Percentiles rank a stretch among this genome's conserved stretches.
Evolutionary conservation across 208 protist genomes (phyloP).

Genomic region (Herpetomonas samuelpessoai): DNA sequence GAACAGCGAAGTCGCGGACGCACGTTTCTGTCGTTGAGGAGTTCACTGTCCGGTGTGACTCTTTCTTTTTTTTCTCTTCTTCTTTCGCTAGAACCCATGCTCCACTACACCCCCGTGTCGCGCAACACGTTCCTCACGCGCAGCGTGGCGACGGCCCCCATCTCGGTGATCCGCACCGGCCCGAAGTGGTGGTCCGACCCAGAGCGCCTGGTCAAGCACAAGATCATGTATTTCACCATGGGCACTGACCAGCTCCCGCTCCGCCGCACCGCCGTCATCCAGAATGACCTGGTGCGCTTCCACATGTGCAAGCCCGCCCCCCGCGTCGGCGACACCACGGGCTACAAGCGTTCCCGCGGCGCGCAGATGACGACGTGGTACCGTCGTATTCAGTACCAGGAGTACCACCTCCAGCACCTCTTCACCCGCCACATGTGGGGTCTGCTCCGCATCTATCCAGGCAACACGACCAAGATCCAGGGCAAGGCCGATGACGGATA

Average conservation of each 20-base stretch:
- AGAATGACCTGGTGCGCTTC: constrained; percentile 68
- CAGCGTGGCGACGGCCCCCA: constrained; percentile 69
- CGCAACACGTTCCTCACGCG: constrained; percentile 83
- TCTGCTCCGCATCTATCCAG: constrained; percentile 80
- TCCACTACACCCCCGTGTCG: constrained; percentile 22
- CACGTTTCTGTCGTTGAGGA: too few relatives aligned
- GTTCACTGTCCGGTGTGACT: too few relatives aligned
- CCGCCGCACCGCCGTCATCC: constrained; percentile 82
- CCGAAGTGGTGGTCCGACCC: constrained; percentile 86
- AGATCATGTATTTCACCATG: constrained; percentile 88
- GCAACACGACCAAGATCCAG: constrained; percentile 82
- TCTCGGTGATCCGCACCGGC: constrained; percentile 80
- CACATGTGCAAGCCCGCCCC: constrained; percentile 80
- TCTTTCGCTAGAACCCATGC: constrained; percentile 26
- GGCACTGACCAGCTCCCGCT: constrained; percentile 87
- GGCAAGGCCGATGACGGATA: constrained; percentile 85
- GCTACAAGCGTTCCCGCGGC: constrained; percentile 76
- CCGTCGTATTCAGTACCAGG: constrained; percentile 89
- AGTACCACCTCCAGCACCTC: constrained; percentile 89
- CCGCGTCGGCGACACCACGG: constrained; percentile 73
- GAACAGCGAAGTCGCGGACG: too few relatives aligned
- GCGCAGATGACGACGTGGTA: constrained; percentile 86
- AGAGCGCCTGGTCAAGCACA: constrained; percentile 85
- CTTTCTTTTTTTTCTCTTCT: constrained; percentile 2
- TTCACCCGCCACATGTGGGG: constrained; percentile 87